Percentiles rank a stretch among this genome's conserved stretches.
These are phyloP conservation scores for Hymenoscyphus fraxineus DNA, from an alignment of 2,329 filamentous ascomycete genomes.

Conservation along the genomic window DNA sequence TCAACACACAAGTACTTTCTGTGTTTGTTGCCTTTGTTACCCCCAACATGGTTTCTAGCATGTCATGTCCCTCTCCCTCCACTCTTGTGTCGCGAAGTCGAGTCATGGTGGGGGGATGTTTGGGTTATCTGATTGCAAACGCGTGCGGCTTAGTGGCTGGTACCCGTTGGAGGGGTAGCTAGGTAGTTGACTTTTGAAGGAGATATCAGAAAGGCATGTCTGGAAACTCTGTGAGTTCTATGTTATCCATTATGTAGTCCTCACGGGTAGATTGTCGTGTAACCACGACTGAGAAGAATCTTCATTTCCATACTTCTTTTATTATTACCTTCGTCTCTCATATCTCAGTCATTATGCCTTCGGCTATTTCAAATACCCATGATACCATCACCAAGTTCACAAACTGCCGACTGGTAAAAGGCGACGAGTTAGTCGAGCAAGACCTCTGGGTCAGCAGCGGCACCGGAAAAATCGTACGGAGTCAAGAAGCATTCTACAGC, in stretches of 20 bases:
- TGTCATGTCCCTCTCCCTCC: slow-evolving; percentile 5
- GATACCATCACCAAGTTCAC: slow-evolving; percentile 78
- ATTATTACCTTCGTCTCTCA: background rate
- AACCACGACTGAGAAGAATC: slow-evolving; percentile 8
- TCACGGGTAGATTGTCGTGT: slow-evolving; percentile 18
- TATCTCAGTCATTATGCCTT: slow-evolving; percentile 30
- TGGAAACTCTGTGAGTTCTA: slow-evolving; percentile 13
- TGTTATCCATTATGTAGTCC: slow-evolving; percentile 28
- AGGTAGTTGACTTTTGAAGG: background rate
- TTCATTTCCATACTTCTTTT: background rate
- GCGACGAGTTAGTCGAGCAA: slow-evolving; percentile 61
- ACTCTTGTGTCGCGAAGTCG: slow-evolving; percentile 15
- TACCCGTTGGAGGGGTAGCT: background rate
- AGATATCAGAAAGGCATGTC: slow-evolving; percentile 20
- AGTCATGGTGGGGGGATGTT: slow-evolving; percentile 7
- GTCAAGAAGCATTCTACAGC: slow-evolving; percentile 64
- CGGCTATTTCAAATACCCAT: slow-evolving; percentile 40
- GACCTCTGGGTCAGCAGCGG: slow-evolving; percentile 86
- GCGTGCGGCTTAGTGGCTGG: slow-evolving; percentile 7
- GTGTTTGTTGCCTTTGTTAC: slow-evolving; percentile 1
- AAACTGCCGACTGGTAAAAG: slow-evolving; percentile 75
- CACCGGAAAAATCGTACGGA: slow-evolving; percentile 77
- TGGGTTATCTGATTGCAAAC: background rate
- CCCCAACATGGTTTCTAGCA: background rate
- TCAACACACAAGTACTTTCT: background rate